Conservation (phyloP, 2,329 filamentous ascomycete species). For the Fusarium longipes region DNA sequence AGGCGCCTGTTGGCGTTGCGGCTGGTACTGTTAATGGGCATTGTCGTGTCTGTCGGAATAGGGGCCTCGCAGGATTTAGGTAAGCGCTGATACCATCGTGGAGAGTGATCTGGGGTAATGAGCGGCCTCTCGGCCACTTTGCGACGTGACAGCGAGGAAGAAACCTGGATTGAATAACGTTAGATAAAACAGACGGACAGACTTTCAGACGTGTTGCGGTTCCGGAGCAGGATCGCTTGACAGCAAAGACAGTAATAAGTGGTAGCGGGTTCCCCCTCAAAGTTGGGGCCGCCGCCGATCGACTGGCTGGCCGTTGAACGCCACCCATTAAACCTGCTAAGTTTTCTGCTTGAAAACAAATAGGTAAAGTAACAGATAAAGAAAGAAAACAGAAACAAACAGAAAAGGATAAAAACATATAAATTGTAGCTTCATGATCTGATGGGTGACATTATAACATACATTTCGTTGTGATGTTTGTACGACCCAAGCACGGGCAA, state of each 20-base stretch:
- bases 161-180: slow-evolving; percentile 37
- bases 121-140: slow-evolving; percentile 36
- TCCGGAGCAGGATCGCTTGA: slow-evolving; percentile 23
- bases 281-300: slow-evolving; percentile 38
- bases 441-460: slow-evolving; percentile 19
- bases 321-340: slow-evolving; percentile 39
- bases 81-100: slow-evolving; percentile 52
- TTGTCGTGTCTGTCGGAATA: slow-evolving; percentile 36
- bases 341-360: slow-evolving; percentile 21
- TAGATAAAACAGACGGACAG: slow-evolving; percentile 35
- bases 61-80: slow-evolving; percentile 40
- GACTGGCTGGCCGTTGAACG: slow-evolving; percentile 42
- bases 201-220: slow-evolving; percentile 34
- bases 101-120: slow-evolving; percentile 44
- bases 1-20: slow-evolving; percentile 46
- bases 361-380: background rate
- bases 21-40: slow-evolving; percentile 50
- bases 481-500: slow-evolving; percentile 51
- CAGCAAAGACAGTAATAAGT: slow-evolving; percentile 41
- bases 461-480: slow-evolving; percentile 41
- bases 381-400: background rate
- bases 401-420: slow-evolving; percentile 6
- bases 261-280: slow-evolving; percentile 41
- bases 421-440: background rate
- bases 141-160: slow-evolving; percentile 29